These are phyloP conservation scores for Emergomyces africanus DNA, from an alignment of 2,329 filamentous ascomycete species.

Conservation along the genomic window DNA sequence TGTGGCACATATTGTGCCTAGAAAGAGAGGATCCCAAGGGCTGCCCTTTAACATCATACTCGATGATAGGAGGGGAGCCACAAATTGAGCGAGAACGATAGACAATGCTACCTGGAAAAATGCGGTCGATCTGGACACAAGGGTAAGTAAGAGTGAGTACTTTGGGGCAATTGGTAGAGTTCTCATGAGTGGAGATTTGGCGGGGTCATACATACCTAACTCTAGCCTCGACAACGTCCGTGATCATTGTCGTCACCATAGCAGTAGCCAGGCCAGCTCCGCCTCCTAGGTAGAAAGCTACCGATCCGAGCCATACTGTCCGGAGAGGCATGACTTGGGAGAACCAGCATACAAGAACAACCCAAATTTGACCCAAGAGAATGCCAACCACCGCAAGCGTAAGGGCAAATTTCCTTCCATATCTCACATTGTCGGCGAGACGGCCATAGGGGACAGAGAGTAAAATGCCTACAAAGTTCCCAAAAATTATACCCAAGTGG, in stretches of 20 bases:
- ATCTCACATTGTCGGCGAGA: slow-evolving; percentile 31
- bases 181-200: neutral
- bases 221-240: slow-evolving; percentile 37
- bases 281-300: slow-evolving; percentile 35
- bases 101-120: slow-evolving; percentile 31
- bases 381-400: slow-evolving; percentile 31
- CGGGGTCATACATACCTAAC: slow-evolving; percentile 23
- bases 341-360: slow-evolving; percentile 25
- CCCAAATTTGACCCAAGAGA: slow-evolving; percentile 21
- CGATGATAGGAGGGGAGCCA: slow-evolving; percentile 27
- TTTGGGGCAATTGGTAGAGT: neutral
- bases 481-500: neutral
- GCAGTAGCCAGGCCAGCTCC: slow-evolving; percentile 36
- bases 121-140: slow-evolving; percentile 20
- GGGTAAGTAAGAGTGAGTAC: neutral
- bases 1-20: slow-evolving; percentile 23
- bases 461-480: slow-evolving; percentile 28
- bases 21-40: slow-evolving; percentile 29
- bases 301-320: slow-evolving; percentile 36
- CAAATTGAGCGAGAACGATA: slow-evolving; percentile 27
- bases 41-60: slow-evolving; percentile 26
- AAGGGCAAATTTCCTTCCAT: slow-evolving; percentile 35
- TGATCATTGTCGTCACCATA: slow-evolving; percentile 38
- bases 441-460: slow-evolving; percentile 38
- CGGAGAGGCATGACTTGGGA: slow-evolving; percentile 32